A percentile compares a stretch with the other conserved stretches of the same genome.
phyloP scores from a whole-genome alignment of 371 early-diverging fungal genomes.

The Mucor indicus region DNA sequence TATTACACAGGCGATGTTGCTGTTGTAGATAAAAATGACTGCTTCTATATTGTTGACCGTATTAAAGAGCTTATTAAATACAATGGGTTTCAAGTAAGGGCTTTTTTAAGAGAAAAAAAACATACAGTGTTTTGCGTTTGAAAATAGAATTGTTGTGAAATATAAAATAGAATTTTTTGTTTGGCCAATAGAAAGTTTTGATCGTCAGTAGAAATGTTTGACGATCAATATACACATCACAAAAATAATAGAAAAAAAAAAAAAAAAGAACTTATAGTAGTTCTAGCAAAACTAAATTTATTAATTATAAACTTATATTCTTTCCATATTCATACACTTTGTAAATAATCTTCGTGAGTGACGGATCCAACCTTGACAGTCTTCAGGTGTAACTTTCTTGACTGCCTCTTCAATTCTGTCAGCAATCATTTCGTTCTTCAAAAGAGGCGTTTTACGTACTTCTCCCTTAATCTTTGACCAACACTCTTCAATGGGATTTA shows the following conservation, averaged over 20 bases:
- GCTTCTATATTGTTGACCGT: conserved; percentile 68
- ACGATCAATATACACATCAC: too few species aligned
- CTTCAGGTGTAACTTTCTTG: conserved; percentile 16
- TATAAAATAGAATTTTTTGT: too few species aligned
- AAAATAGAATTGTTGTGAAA: too few species aligned
- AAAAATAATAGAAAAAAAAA: too few species aligned
- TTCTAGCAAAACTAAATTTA: too few species aligned
- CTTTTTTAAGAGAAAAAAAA: too few species aligned
- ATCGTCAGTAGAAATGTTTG: too few species aligned
- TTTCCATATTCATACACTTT: too few species aligned
- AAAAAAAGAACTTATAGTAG: too few species aligned
- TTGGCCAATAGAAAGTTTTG: too few species aligned
- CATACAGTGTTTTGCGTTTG: too few species aligned
- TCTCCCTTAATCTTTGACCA: conserved; percentile 14
- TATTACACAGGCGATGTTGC: conserved; percentile 85
- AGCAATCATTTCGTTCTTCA: conserved; percentile 15
- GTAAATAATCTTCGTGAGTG: conserved; percentile 10
- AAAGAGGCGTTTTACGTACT: conserved; percentile 15
- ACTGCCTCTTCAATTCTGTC: conserved; percentile 14
- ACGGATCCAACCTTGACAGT: conserved; percentile 20
- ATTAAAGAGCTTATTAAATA: conserved; percentile 75
- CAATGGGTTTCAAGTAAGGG: conserved; percentile 66
- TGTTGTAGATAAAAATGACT: conserved; percentile 51
- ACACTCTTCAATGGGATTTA: conserved; percentile 17
- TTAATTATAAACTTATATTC: too few species aligned